A percentile compares a stretch with the other conserved stretches of the same genome.
Evolutionary conservation across 2,329 filamentous ascomycete species (phyloP).

Genomic region (Fusarium foetens): DNA sequence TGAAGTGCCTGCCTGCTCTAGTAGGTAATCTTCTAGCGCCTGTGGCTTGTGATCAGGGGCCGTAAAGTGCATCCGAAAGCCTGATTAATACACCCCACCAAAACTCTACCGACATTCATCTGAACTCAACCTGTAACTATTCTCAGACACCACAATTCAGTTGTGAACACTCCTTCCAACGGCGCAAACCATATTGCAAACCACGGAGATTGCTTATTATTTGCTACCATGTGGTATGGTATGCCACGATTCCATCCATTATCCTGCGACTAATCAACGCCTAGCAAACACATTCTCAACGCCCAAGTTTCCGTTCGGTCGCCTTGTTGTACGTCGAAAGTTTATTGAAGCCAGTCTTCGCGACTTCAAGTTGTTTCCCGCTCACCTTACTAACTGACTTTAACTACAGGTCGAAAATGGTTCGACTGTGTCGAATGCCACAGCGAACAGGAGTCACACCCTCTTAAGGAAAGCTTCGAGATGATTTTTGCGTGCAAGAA

Average conservation of each 20-base stretch:
- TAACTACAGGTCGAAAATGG: conserved; percentile 86
- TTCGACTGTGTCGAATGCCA: conserved; percentile 99
- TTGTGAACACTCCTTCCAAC: background rate
- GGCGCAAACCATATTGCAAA: background rate
- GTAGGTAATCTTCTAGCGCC: background rate
- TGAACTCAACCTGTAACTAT: conserved; percentile 7
- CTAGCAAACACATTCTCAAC: conserved; percentile 97
- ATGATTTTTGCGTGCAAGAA: conserved; percentile 99
- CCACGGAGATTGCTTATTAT: background rate
- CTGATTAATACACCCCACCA: conserved; percentile 37
- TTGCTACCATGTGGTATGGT: conserved; percentile 52
- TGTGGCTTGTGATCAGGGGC: conserved; percentile 13
- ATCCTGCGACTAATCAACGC: conserved; percentile 11
- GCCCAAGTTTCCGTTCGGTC: conserved; percentile 96
- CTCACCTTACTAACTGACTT: background rate
- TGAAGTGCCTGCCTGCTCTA: background rate
- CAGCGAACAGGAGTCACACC: conserved; percentile 79
- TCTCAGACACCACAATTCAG: background rate
- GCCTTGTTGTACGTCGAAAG: conserved; percentile 80
- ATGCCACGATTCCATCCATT: background rate
- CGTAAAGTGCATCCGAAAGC: conserved; percentile 13
- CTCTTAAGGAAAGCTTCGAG: conserved; percentile 79
- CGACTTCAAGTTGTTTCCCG: background rate
- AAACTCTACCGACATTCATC: conserved; percentile 23
- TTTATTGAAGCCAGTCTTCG: background rate